Evolutionary conservation across 2,329 filamentous ascomycete genomes (phyloP), one percentile per base, ranked within the genome.

Genomic region (Lasiodiplodia sp.): DNA sequence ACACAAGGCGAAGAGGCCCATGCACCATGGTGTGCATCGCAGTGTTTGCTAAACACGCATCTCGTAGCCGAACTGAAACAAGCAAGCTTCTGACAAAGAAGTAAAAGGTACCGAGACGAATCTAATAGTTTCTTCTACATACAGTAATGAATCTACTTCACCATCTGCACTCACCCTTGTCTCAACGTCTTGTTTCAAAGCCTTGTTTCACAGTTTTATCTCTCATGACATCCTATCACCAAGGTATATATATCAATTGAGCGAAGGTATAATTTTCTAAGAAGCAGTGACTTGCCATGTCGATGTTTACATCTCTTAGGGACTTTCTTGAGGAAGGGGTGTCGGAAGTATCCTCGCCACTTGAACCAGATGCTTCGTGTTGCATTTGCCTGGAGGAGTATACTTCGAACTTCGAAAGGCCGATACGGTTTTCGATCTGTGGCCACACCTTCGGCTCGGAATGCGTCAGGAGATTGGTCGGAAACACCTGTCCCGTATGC

Each of bases 11-110:
- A 76, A 74, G 71, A 72, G 74, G 52, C 81, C 81, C 2, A 83
- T 83, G 81, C 73, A 69, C 40, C 69, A 82, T 44, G 82, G 81
- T 25, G 79, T 84, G 4, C 81, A 83, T 72, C 72, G 82, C 40
- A 73, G 72, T 63, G 82, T 84, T 11, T 83, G 82, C 69, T 83
- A 64, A n/a, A 52, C 60, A 31, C 3, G 14, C 25, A 1, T 21
- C 44, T 52, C 3, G 31, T 8, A 16, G 21, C 2, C 7, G 37
- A 18, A 21, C 11, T 14, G 34, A n/a, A 12, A n/a, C 21, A 21
- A 10, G 38, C 14, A 23, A 60, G 3, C n/a, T 38, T 37, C 18
- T 57, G n/a, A 40, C 55, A 57, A 57, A 38, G 55, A 40, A 23
- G 34, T 11, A 28, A 38, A 40, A 40, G 31, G 2, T 23, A 57